Percentiles rank a stretch among this genome's conserved stretches.
Evolutionary conservation across 768 basidiomycete species (phyloP).

Genomic region (Termitomyces sp.): DNA sequence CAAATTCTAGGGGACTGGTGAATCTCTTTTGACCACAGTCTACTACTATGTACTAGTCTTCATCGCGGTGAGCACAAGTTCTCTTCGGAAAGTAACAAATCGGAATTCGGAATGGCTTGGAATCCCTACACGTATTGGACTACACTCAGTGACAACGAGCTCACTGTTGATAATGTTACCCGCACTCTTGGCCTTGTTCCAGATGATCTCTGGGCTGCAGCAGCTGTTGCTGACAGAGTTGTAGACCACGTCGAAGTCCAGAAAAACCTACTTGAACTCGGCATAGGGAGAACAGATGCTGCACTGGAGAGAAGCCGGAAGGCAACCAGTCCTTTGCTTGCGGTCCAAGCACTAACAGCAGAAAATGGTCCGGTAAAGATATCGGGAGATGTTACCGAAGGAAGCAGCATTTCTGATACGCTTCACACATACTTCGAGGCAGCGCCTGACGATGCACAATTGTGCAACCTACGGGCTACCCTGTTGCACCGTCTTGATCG

Average conservation of each 20-base stretch:
- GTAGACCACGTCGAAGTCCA: conserved; percentile 57
- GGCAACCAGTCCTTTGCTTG: conserved; percentile 19
- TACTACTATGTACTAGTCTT: no score
- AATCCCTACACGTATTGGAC: conserved; percentile 53
- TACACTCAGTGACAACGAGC: conserved; percentile 49
- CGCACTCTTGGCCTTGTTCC: conserved; percentile 45
- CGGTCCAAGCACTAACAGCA: not conserved
- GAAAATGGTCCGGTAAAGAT: not conserved
- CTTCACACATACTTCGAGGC: conserved; percentile 55
- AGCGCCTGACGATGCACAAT: conserved; percentile 56
- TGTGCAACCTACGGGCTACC: conserved; percentile 62
- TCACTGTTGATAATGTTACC: conserved; percentile 48
- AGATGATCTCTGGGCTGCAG: conserved; percentile 75
- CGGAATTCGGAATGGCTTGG: conserved; percentile 34
- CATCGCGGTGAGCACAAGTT: not conserved
- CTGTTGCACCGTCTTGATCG: conserved; percentile 68
- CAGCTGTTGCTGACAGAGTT: conserved; percentile 70
- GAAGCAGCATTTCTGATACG: conserved; percentile 17
- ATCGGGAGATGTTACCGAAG: not conserved
- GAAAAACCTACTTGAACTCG: conserved; percentile 56
- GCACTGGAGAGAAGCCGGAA: conserved; percentile 48
- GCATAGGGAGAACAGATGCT: conserved; percentile 54
- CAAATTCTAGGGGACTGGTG: no score
- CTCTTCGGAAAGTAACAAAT: conserved; percentile 15
- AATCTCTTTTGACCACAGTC: no score